Evolutionary conservation across 2,329 filamentous ascomycete genomes (phyloP).

Genomic region (Colletotrichum sp.): DNA sequence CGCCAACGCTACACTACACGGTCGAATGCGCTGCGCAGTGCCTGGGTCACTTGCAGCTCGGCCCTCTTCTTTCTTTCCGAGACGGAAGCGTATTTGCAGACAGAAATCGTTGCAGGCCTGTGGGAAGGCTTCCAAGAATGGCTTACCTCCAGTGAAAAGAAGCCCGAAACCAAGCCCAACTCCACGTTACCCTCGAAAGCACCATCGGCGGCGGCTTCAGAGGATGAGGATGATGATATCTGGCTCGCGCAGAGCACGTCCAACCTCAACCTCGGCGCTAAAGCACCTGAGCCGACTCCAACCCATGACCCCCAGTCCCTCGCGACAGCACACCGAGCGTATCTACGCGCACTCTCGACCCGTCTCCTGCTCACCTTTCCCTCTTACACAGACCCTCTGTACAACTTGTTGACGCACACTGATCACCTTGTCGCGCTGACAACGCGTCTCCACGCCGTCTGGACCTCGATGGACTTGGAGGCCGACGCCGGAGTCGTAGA

Average conservation of each 20-base stretch:
- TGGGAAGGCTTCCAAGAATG: constrained; percentile 82
- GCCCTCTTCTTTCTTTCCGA: constrained; percentile 90
- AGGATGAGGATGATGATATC: constrained; percentile 38
- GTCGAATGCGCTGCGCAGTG: constrained; percentile 72
- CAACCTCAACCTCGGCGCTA: constrained; percentile 14
- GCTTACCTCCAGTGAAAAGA: constrained; percentile 58
- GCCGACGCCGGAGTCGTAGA: constrained; percentile 82
- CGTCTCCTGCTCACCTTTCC: constrained; percentile 70
- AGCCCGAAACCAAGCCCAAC: neutral
- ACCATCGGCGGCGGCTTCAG: neutral
- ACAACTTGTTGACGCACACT: constrained; percentile 72
- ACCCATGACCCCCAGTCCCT: constrained; percentile 83
- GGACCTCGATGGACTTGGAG: constrained; percentile 80
- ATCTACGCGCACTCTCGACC: constrained; percentile 71
- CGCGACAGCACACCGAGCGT: constrained; percentile 77
- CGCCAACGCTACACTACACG: constrained; percentile 69
- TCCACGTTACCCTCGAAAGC: neutral
- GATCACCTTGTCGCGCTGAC: constrained; percentile 83
- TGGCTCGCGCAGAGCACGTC: constrained; percentile 38
- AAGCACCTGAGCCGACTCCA: constrained; percentile 32
- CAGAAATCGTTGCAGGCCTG: constrained; percentile 81
- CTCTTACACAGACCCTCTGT: constrained; percentile 68
- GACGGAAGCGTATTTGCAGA: constrained; percentile 86
- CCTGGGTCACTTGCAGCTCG: constrained; percentile 90
- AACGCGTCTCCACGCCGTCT: constrained; percentile 76